Evolutionary conservation across 805 yeast genomes (phyloP), one percentile per base, ranked within the genome.

Genomic region (Candida berthetii): DNA sequence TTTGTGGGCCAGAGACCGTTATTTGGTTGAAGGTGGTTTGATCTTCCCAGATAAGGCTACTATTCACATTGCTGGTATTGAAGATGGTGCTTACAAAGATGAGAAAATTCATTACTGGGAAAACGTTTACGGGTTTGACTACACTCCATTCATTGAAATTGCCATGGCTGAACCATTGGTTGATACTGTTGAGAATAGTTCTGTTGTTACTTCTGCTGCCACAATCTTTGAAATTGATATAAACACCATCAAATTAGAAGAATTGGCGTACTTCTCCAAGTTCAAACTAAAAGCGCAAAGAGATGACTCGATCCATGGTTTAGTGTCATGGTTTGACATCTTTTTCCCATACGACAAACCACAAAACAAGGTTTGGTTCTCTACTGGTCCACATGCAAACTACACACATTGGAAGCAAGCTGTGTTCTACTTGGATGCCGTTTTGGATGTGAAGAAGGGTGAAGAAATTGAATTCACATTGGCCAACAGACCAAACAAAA

Each of bases 361-460:
- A 46, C 69, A 71, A 36, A 77, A 79, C 52, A 76, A 74, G 50
- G 82, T 91, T 44, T 69, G 68, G 27, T 90, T 93, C 60, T 82
- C 93, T 17, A 95, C 99, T 13, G 98, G 98, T 19, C 96, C 99
- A 29, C 89, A 85, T 66, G 82, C 89, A 37, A 78, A 80, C 52
- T 89, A 90, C 72, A 93, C 99, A 14, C 99, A 93, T 69, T 93
- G 99, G 99, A 95, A 93, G 64, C 99, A 93, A 69, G 85, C 96
- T 16, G 95, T 93, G 1, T 89, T 95, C 66, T 95, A 93, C 64
- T 72, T 91, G 57, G 80, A 76, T 52, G 85, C 87, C 54, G 95
- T 86, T 24, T 65, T 91, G 49, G 85, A 80, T 55, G 66, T 85
- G 47, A 81, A 82, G 57, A 69, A 71, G 51, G 96, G 91, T 43